These are phyloP conservation scores for Diaporthe nobilis DNA, from an alignment of 2,329 filamentous ascomycete species.

Conservation along the genomic window DNA sequence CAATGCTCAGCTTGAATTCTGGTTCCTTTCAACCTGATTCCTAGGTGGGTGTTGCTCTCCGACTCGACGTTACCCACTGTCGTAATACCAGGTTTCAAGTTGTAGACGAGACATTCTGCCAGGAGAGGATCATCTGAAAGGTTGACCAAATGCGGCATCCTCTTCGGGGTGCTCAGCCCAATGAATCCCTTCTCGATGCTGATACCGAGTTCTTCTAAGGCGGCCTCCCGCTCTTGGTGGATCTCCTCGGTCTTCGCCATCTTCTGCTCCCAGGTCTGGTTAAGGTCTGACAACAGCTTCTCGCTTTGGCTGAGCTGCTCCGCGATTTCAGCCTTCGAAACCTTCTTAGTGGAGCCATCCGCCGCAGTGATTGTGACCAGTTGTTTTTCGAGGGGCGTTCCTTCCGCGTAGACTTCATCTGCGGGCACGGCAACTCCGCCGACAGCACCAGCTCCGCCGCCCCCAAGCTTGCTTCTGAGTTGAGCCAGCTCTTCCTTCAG, in stretches of 20 bases:
- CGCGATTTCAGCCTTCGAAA: constrained; percentile 97
- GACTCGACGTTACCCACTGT: constrained; percentile 95
- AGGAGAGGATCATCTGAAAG: constrained; percentile 94
- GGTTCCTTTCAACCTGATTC: constrained; percentile 94
- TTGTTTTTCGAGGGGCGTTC: constrained; percentile 93
- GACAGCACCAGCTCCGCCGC: constrained; percentile 53
- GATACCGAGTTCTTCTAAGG: constrained; percentile 95
- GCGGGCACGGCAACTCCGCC: constrained; percentile 60
- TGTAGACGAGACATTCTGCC: constrained; percentile 97
- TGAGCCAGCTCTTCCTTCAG: constrained; percentile 94
- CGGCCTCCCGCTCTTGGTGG: constrained; percentile 95
- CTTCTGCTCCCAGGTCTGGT: constrained; percentile 99
- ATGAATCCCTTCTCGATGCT: constrained; percentile 99
- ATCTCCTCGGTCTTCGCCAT: constrained; percentile 95
- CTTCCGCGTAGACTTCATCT: constrained; percentile 91
- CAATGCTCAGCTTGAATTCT: constrained; percentile 95
- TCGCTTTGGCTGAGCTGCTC: constrained; percentile 97
- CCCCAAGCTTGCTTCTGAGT: constrained; percentile 86
- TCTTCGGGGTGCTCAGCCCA: constrained; percentile 95
- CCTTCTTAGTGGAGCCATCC: constrained; percentile 91
- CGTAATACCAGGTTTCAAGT: constrained; percentile 94
- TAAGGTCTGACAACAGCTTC: constrained; percentile 94
- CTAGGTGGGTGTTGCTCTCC: constrained; percentile 82
- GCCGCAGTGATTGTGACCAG: constrained; percentile 93
- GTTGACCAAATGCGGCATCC: constrained; percentile 99